Evolutionary conservation across 2,329 filamentous ascomycete genomes (phyloP), one percentile per base, ranked within the genome.

Genomic region (Pseudogymnoascus sp.): DNA sequence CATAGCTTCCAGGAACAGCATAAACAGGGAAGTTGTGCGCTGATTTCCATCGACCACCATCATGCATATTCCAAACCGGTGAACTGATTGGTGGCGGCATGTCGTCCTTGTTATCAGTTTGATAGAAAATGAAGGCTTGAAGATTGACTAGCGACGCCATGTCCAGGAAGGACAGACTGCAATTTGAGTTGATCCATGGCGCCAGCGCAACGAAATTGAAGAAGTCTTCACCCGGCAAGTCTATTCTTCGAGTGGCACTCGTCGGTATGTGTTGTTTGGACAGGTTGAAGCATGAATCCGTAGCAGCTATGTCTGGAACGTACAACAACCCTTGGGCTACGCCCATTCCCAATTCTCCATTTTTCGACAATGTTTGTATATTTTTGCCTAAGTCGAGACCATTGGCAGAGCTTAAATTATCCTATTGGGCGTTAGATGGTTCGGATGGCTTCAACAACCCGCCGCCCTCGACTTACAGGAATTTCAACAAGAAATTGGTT

Each of bases 191-290:
- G 66, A 90, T 83, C 92, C 92, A 97, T 26, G 92, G 92, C 21
- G 90, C 92, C 59, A 96, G 75, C 26, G 88, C 92, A 66, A 96
- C 82, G 58, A 91, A 77, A 60, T 86, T 84, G 71, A 89, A 90
- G 71, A 89, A 90, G 65, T 88, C 83, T 12, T 38, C 55, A 18
- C 71, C 70, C 0, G 84, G 84, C 0, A 96, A 81, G 67, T 94
- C 80, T n/a, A 73, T 71, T 66, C 82, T 80, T 13, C 86, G 83
- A 10, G 90, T 95, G 59, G 84, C 89, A 71, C 94, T 92, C 35
- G 71, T 67, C 1, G 91, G 89, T 7, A 96, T 79, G 65, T 86
- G 84, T n/a, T 79, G 72, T 38, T 78, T 78, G 39, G 86, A 83
- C 52, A 81, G 73, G 13, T 82, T 75, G 69, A 78, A 78, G 74